Evolutionary conservation across 768 basidiomycete genomes (phyloP), one percentile per base, ranked within the genome.

Genomic region (Lactarius quietus): DNA sequence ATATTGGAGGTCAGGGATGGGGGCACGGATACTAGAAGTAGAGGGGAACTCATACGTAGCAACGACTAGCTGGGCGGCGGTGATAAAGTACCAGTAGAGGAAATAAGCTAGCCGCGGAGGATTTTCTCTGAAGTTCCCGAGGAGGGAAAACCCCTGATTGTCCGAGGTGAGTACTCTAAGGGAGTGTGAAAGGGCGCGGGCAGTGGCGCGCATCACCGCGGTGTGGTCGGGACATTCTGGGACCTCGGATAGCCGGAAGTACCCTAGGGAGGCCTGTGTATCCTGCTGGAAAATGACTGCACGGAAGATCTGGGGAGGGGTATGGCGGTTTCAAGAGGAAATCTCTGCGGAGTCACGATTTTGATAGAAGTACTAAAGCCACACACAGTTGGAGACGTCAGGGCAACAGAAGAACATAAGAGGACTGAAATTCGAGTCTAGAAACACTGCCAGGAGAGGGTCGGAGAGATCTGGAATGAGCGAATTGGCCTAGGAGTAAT

Each of bases 41-140:
- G 17, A 8, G 9, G 39, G 39, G 39, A 8, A 41, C 17, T 87
- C 94, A 73, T 73, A 97, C 96, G 94, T 88, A 15, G 93, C 93
- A 33, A 85, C 78, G 0, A 91, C 69, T 38, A 95, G 77, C 76
- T 94, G 94, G 10, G 81, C 72, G 2, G 76, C 70, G 1, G 97
- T 97, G 4, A 95, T 85, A 6, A 80, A 87, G 94, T 95, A 99
- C 96, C 96, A 99, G 75, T 98, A 99, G 20, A 86, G 69, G 73
- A 83, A 83, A 73, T 88, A 83, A 17, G 88, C 81, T 18, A 80
- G 52, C 26, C 72, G 70, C 26, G 80, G 69, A 8, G 74, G 75
- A 3, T 78, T 84, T 64, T 74, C 71, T 17, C 38, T 65, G 31
- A 73, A 70, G 69, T 83, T 70, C 23, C 82, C 31, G 29, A 72